Base-by-base conservation (phyloP, 148 eudicot genomes). In the Silene uniflora region DNA sequence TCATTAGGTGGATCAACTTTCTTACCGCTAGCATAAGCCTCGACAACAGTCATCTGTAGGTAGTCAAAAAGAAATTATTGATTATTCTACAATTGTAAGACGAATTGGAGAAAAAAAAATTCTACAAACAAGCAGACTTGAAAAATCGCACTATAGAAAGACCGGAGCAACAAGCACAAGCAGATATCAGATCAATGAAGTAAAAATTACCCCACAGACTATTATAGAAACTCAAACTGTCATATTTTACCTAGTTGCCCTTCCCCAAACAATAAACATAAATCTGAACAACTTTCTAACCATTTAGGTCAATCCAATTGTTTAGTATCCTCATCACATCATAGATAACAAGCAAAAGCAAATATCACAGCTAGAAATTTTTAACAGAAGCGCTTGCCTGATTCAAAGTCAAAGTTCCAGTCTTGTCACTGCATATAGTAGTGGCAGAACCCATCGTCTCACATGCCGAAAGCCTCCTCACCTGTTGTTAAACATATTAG, bases 41-140 rank as follows among this genome's bases (percentile, higher is more conserved):
- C 97, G 32, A 90, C 98, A 75, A 95, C 96, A 42, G 99, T 91
- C 99, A 95, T 95, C 99, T 95, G 88, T 65, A 78, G 25, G 68
- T 21, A 25, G 44, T 42, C 60, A 35, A 59, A 54, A 47, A 59
- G 14, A 52, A 65, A 72, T 23, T 27, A 4, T 11, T 6, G 55
- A 72, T 23, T 27, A 4, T 11, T 6, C 44, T 39, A 39, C 44
- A 13, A 72, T 35, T 35, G 47, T 2, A 46, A 62, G 52, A 52
- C 39, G 4, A 22, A 0, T 5, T 23, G 22, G 22, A 14, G 22
- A 17, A 14, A n/a, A 42, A 67, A 68, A 68, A 14, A 68, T 8
- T 67, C 16, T 7, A 68, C 24, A 10, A 42, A 68, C n/a, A 65
- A 35, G 19, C n/a, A 65, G 19, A 27, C 19, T 27, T 65, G 69